Conservation (phyloP, 2,329 filamentous ascomycete genomes). For the Colletotrichum sp. region DNA sequence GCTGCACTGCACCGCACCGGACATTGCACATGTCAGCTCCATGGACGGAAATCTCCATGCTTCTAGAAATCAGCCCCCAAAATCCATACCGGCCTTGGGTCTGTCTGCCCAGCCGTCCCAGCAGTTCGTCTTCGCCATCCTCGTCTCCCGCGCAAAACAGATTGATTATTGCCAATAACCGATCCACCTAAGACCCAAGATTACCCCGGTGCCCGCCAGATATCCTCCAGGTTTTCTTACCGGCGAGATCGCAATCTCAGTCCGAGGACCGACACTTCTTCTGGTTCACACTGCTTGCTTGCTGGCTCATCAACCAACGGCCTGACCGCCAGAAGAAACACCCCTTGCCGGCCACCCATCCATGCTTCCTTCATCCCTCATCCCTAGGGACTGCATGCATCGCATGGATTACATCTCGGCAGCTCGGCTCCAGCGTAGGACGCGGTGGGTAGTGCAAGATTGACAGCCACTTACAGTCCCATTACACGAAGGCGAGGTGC, state of each 20-base stretch:
- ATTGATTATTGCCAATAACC: constrained; percentile 8
- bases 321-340: not conserved
- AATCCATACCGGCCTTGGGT: not conserved
- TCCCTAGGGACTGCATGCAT: not conserved
- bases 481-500: not conserved
- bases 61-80: not conserved
- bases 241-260: not conserved
- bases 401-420: constrained; percentile 6
- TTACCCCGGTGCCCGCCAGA: not conserved
- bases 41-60: not conserved
- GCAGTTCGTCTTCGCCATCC: not conserved
- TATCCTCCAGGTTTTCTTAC: not conserved
- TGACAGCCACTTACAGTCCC: not conserved
- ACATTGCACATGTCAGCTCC: not conserved
- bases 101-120: not conserved
- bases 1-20: not conserved
- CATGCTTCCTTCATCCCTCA: not conserved
- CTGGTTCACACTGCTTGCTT: not conserved
- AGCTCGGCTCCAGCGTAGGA: not conserved
- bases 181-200: not conserved
- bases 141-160: not conserved
- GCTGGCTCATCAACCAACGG: not conserved
- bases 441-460: not conserved
- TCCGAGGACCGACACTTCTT: not conserved
- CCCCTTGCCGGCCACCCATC: not conserved